Evolutionary conservation across 805 yeast genomes (phyloP).

Genomic region (Pichia deserticola): DNA sequence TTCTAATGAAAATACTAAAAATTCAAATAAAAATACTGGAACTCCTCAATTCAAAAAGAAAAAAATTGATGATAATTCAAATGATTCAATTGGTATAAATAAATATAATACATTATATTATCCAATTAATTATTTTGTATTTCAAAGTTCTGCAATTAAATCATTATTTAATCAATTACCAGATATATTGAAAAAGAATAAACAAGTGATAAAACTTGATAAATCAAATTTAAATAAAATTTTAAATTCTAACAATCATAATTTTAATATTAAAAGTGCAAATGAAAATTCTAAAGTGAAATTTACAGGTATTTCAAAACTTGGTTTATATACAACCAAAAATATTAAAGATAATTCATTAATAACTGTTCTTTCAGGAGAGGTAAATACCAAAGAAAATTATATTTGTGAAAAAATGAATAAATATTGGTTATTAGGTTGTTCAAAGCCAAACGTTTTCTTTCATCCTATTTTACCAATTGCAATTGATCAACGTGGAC

Average conservation of each 20-base stretch:
- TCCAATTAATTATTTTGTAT: conserved; percentile 39
- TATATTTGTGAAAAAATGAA: conserved; percentile 62
- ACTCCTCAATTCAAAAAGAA: conserved; percentile 20
- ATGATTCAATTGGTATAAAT: conserved; percentile 37
- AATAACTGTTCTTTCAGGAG: conserved; percentile 64
- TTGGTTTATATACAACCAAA: conserved; percentile 48
- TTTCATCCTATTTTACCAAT: conserved; percentile 54
- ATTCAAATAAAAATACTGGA: conserved; percentile 3
- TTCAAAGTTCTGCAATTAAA: conserved; percentile 31
- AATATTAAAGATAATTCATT: conserved; percentile 40
- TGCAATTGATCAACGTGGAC: conserved; percentile 71
- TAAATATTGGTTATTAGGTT: conserved; percentile 72
- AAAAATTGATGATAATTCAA: conserved; percentile 29
- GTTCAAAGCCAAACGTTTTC: conserved; percentile 51
- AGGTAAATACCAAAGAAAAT: conserved; percentile 54
- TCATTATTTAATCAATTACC: conserved; percentile 23
- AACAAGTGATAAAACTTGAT: conserved; percentile 24
- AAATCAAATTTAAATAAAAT: conserved; percentile 4
- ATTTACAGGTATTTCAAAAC: conserved; percentile 61
- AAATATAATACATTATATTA: conserved; percentile 47
- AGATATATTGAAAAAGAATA: conserved; percentile 15
- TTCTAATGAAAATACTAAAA: conserved; percentile 4
- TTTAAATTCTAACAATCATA: no score
- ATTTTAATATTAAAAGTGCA: conserved; percentile 41
- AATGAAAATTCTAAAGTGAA: conserved; percentile 51